Conservation (phyloP, 441 rosid species). For the Kokia cookei region DNA sequence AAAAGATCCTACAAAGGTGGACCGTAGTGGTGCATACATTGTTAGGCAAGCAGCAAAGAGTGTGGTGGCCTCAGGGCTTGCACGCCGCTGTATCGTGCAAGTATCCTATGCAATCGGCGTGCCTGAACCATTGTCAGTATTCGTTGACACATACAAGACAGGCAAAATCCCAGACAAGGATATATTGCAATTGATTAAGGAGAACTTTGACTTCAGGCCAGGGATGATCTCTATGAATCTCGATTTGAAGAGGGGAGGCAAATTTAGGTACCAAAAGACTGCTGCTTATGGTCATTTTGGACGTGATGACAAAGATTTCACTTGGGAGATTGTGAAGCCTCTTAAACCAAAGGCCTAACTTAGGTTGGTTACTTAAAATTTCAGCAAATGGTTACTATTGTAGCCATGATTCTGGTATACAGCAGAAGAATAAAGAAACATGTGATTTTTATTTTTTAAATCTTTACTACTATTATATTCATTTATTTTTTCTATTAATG, state of each 20-base stretch:
- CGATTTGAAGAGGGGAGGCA: constrained; percentile 72
- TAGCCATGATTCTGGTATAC: constrained; percentile 15
- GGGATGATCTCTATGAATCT: constrained; percentile 82
- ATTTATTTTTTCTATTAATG: no score
- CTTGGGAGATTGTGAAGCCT: constrained; percentile 72
- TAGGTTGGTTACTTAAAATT: constrained; percentile 1
- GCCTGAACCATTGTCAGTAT: constrained; percentile 72
- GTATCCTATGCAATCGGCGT: constrained; percentile 79
- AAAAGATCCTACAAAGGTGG: constrained; percentile 63
- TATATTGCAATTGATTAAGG: constrained; percentile 58
- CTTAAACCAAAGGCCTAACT: constrained; percentile 58
- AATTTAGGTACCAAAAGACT: constrained; percentile 72
- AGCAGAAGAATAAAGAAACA: constrained; percentile 20
- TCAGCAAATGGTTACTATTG: constrained; percentile 23
- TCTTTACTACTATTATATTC: no score
- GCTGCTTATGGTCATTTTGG: constrained; percentile 82
- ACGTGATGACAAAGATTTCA: constrained; percentile 72
- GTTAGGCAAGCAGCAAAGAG: constrained; percentile 85
- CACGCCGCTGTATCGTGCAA: constrained; percentile 70
- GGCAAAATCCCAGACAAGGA: constrained; percentile 71
- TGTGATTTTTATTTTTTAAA: no score
- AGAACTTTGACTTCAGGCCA: constrained; percentile 74
- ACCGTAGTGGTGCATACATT: constrained; percentile 72
- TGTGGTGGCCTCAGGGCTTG: constrained; percentile 68
- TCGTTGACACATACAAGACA: constrained; percentile 71